These are phyloP conservation scores for Trichoderma sp. DNA, from an alignment of 2,329 filamentous ascomycete species.

Conservation along the genomic window DNA sequence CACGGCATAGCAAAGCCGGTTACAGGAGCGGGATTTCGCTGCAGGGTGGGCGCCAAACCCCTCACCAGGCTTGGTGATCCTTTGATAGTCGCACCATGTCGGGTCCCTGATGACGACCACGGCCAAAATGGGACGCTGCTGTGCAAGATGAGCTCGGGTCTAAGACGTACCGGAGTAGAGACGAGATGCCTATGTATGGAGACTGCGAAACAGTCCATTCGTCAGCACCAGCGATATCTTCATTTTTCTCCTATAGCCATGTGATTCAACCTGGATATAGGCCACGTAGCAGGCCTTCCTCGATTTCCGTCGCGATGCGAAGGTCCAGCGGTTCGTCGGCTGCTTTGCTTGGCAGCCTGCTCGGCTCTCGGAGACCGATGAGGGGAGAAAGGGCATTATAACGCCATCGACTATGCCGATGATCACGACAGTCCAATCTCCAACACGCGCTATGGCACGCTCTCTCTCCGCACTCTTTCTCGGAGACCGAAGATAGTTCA, in stretches of 20 bases:
- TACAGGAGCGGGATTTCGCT: slow-evolving; percentile 4
- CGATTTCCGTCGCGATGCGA: background rate
- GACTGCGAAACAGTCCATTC: background rate
- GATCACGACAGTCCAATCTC: background rate
- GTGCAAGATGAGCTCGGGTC: background rate
- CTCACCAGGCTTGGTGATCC: background rate
- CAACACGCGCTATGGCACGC: background rate
- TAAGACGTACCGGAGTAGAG: background rate
- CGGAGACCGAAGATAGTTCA: background rate
- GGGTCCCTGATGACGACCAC: background rate
- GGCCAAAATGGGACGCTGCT: background rate
- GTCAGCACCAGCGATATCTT: background rate
- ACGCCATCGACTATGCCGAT: slow-evolving; percentile 3
- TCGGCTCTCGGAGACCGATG: slow-evolving; percentile 19
- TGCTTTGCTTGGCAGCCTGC: background rate
- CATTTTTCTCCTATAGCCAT: background rate
- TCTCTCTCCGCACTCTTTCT: background rate
- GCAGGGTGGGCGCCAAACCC: background rate
- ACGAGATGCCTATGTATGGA: background rate
- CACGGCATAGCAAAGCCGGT: slow-evolving; percentile 1
- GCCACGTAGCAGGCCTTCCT: background rate
- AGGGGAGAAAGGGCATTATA: background rate
- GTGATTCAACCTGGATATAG: background rate
- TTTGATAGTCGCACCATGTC: slow-evolving; percentile 6
- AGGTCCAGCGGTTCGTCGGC: background rate